Conservation (phyloP, 2,329 filamentous ascomycete genomes). For the Podosphaera fusca region DNA sequence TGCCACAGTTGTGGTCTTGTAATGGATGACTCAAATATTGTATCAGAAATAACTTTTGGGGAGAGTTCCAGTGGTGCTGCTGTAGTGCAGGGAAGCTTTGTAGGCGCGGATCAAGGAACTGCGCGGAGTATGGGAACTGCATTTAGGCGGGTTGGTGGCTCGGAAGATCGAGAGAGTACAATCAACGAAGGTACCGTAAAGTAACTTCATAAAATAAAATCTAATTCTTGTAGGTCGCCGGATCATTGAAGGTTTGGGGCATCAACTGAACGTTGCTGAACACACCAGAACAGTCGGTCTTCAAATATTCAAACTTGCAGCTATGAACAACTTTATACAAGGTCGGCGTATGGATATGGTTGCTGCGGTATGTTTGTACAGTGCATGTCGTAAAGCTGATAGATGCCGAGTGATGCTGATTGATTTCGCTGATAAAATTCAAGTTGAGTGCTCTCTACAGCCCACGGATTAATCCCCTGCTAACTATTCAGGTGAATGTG, state of each 20-base stretch:
- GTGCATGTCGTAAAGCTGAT: conserved; percentile 57
- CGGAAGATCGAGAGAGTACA: conserved; percentile 34
- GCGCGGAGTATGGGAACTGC: conserved; percentile 32
- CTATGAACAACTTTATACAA: conserved; percentile 56
- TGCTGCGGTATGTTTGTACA: conserved; percentile 75
- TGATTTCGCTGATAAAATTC: conserved; percentile 70
- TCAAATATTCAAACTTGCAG: conserved; percentile 55
- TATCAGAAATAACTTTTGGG: conserved; percentile 77
- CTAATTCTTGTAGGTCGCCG: conserved; percentile 15
- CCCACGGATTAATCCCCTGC: conserved; percentile 3
- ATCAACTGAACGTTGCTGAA: conserved; percentile 35
- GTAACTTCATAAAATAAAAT: not conserved
- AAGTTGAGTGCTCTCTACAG: conserved; percentile 17
- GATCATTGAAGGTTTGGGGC: conserved; percentile 38
- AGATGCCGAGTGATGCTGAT: conserved; percentile 82
- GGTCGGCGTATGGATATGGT: conserved; percentile 71
- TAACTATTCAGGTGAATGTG: conserved; percentile 45
- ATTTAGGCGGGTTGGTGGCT: conserved; percentile 33
- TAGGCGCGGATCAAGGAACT: conserved; percentile 58
- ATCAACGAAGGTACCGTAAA: conserved; percentile 23
- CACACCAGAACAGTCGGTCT: conserved; percentile 40
- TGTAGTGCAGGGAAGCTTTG: conserved; percentile 71
- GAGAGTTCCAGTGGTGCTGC: conserved; percentile 71
- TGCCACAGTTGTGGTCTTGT: conserved; percentile 73
- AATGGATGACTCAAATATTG: conserved; percentile 69